Conservation (phyloP, 352 stramenopile species). For the Phytopythium boreale region DNA sequence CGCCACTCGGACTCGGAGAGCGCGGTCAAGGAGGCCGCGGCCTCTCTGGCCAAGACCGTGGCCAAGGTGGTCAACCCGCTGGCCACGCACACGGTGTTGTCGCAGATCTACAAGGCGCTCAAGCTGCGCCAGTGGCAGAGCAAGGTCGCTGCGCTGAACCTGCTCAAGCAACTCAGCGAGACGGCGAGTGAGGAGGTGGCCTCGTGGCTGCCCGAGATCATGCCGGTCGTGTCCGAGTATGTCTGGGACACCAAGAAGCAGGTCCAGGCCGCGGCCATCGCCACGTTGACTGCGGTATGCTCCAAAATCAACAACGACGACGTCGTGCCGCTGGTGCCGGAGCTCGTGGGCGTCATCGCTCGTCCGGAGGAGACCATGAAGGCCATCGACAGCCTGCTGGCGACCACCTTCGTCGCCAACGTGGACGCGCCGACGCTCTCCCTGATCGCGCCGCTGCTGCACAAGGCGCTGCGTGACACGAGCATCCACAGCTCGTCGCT, state of each 20-base stretch:
- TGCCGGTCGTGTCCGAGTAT: constrained; percentile 85
- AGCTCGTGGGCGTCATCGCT: constrained; percentile 89
- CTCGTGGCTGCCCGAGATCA: constrained; percentile 86
- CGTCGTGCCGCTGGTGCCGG: constrained; percentile 84
- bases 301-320: constrained; percentile 91
- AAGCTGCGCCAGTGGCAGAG: constrained; percentile 81
- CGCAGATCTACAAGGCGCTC: constrained; percentile 55
- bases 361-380: constrained; percentile 90
- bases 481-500: constrained; percentile 90
- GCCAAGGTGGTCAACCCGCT: constrained; percentile 50
- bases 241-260: constrained; percentile 95
- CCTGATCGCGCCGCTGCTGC: constrained; percentile 89
- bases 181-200: constrained; percentile 68
- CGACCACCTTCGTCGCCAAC: constrained; percentile 91
- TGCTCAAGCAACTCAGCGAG: constrained; percentile 72
- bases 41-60: constrained; percentile 27
- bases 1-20: constrained; percentile 65
- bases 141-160: constrained; percentile 82
- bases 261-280: constrained; percentile 79
- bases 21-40: constrained; percentile 40
- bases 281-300: constrained; percentile 79
- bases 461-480: constrained; percentile 90
- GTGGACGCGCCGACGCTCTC: constrained; percentile 90
- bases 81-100: constrained; percentile 52
- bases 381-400: constrained; percentile 88